Conservation (phyloP, 257 asterid genomes). For the Gentiana macrophylla region DNA sequence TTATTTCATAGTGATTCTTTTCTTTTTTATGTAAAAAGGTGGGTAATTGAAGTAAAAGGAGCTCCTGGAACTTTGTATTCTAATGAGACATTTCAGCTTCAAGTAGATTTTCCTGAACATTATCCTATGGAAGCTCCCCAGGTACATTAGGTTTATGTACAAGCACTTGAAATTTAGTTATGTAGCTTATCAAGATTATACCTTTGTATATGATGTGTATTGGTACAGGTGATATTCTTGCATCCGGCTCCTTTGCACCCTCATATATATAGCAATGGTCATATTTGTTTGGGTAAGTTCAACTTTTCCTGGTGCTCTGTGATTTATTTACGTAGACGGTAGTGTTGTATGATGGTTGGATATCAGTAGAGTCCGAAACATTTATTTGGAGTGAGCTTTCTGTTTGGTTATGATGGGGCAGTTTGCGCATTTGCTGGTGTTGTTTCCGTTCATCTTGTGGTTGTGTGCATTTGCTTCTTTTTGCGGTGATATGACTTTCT, state of each 20-base stretch:
- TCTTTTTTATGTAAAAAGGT: conserved; percentile 16
- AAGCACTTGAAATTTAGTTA: too few species aligned
- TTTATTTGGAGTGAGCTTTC: too few species aligned
- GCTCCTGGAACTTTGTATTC: conserved; percentile 38
- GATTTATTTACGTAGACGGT: too few species aligned
- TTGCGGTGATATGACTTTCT: too few species aligned
- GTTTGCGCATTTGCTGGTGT: too few species aligned
- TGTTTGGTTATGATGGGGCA: too few species aligned
- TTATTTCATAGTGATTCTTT: too few species aligned
- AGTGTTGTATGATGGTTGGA: too few species aligned
- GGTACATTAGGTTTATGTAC: conserved; percentile 11
- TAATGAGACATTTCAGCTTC: conserved; percentile 37
- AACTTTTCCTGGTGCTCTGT: not conserved
- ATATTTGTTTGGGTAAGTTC: conserved; percentile 25
- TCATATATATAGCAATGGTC: conserved; percentile 31
- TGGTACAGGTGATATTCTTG: conserved; percentile 26
- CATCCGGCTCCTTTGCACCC: conserved; percentile 30
- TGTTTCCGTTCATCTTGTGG: too few species aligned
- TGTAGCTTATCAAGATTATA: not conserved
- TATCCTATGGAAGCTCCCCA: conserved; percentile 54
- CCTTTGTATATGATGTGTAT: not conserved
- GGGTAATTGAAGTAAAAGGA: conserved; percentile 44
- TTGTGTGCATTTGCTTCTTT: too few species aligned
- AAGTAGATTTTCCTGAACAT: conserved; percentile 48
- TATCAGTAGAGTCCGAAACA: too few species aligned